Evolutionary conservation across 345 rosid genomes (phyloP), one percentile per base, ranked within the genome.

Genomic region (Erodium maritimum): DNA sequence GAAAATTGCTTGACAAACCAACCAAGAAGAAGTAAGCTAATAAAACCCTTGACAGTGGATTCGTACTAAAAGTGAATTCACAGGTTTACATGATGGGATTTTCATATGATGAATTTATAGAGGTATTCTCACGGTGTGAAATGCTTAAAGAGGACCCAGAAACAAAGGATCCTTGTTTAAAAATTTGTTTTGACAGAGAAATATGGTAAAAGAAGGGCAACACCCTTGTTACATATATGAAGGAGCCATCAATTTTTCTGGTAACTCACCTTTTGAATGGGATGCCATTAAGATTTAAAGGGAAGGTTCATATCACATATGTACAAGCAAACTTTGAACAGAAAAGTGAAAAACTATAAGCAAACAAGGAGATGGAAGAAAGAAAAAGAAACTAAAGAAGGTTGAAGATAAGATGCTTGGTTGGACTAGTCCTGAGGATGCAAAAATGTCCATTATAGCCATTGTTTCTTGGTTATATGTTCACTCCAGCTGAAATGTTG

Each of bases 391-490:
- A 71, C 80, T 90, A 55, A 93, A 82, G 80, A 87, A 71, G 76
- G 97, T 80, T 37, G 96, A 90, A 76, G 88, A 90, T 16, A 93
- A 69, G 80, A 80, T 93, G 72, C 99, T 93, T 71, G 86, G 99
- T 65, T 93, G 99, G 99, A 88, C 96, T 93, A 64, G 96, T 54
- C 86, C 73, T 52, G 99, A 94, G 73, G 97, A 94, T 79, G 82
- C 87, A 53, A 94, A 94, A 83, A 60, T 87, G 65, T 66, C 69
- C 46, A 75, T 90, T 68, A 87, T 95, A 42, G 81, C 88, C 16
- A 85, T 95, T 17, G 81, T 90, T 87, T 73, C 84, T 94, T 23
- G 91, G 85, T 18, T n/a, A 75, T 82, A 83, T 90, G 99, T 90
- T 93, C 58, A 54, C 83, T 59, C 88, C 85, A 50, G 85, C 90